Base-by-base conservation (phyloP, 257 asterid genomes). In the Fraxinus excelsior region DNA sequence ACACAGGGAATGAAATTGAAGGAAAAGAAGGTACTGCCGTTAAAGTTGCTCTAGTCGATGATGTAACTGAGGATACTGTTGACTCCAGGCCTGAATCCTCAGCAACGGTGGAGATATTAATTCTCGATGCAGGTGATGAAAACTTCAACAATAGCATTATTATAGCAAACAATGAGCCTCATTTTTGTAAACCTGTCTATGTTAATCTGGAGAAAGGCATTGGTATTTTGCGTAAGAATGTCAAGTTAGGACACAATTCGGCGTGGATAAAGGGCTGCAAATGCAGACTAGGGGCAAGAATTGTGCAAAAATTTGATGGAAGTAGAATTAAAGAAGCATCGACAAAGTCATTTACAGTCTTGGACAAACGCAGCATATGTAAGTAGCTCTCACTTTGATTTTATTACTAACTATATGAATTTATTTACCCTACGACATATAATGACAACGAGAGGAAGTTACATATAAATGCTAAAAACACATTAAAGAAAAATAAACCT, bases 241-340 rank as follows among this genome's bases (percentile, higher is more conserved):
- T 73, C 53, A 88, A 84, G 79, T 78, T 90, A 75, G 85, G 81
- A 65, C 85, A 88, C 9, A 82, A 26, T 49, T 0, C 67, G 1
- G 29, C 0, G 1, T 87, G 90, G 90, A 84, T 25, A 72, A 88
- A 66, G 80, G 18, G 28, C 56, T 80, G 73, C 62, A 25, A 16
- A 70, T 87, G 88, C 87, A 70, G 86, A 76, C 84, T 90, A 6
- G 93, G 89, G 71, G 93, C 84, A n/a, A 78, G 86, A 78, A n/a
- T 46, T 13, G 53, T 60, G 70, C 76, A 80, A 91, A 3, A 72
- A 7, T 72, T 42, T 12, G 76, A 74, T 25, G 87, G 87, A 35
- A 44, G 66, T 35, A 37, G n/a, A 29, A 84, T 85, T 58, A 71
- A 71, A 68, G 88, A 88, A 79, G 93, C 84, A 51, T 56, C 51